phyloP scores from a whole-genome alignment of 768 basidiomycete species.

The Amanita rubescens region DNA sequence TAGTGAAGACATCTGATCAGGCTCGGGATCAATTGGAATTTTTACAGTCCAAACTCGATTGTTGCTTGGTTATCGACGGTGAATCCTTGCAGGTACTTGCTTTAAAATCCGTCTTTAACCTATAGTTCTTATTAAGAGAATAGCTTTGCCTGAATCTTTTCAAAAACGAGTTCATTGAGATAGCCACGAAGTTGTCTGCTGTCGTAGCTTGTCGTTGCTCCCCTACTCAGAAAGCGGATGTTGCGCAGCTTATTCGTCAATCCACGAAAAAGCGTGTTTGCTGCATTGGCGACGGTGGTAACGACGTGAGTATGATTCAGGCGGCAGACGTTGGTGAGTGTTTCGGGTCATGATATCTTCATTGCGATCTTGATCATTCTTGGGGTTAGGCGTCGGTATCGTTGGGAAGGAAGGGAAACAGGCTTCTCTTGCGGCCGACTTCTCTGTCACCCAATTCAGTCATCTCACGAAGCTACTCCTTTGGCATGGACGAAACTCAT shows the following conservation, averaged over 20 bases:
- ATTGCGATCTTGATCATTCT: not conserved
- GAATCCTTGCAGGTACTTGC: slow-evolving; percentile 78
- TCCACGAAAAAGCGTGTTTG: slow-evolving; percentile 94
- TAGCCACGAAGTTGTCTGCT: slow-evolving; percentile 90
- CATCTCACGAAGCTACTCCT: slow-evolving; percentile 91
- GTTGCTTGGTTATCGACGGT: slow-evolving; percentile 97
- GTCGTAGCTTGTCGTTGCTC: slow-evolving; percentile 98
- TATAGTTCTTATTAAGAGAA: not conserved
- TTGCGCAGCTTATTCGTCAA: slow-evolving; percentile 85
- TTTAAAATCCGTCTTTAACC: not conserved
- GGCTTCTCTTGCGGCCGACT: slow-evolving; percentile 97
- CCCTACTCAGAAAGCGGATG: slow-evolving; percentile 97
- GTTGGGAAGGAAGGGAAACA: slow-evolving; percentile 99
- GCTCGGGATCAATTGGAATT: slow-evolving; percentile 88
- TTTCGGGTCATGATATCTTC: not conserved
- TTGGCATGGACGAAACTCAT: slow-evolving; percentile 99
- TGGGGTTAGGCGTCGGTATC: slow-evolving; percentile 81
- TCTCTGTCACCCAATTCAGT: slow-evolving; percentile 96
- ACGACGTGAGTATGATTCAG: slow-evolving; percentile 99
- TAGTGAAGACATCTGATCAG: slow-evolving; percentile 82
- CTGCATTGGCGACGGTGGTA: slow-evolving; percentile 98
- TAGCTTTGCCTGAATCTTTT: slow-evolving; percentile 89
- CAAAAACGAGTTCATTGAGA: slow-evolving; percentile 92
- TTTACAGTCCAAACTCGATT: slow-evolving; percentile 89
- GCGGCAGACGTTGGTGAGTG: slow-evolving; percentile 94